A percentile compares a stretch with the other conserved stretches of the same genome.
These are phyloP conservation scores for Tuctoria greenei DNA, from an alignment of 176 grass and related monocot species.

Conservation along the genomic window DNA sequence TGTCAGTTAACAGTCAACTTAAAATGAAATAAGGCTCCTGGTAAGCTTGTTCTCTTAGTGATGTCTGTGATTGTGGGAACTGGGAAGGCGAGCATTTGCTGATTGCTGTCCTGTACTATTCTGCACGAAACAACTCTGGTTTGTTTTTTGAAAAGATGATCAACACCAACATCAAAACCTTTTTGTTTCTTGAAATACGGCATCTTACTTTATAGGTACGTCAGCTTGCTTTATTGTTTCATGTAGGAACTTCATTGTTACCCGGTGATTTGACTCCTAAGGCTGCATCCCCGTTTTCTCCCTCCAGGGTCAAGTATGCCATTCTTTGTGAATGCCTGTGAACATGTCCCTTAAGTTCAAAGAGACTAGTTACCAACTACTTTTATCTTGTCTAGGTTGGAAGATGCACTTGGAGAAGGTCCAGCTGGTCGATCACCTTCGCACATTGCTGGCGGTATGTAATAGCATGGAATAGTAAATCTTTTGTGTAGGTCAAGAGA, in stretches of 20 bases:
- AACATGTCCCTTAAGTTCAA: slow-evolving; percentile 13
- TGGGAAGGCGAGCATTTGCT: not conserved
- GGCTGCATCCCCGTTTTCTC: slow-evolving; percentile 94
- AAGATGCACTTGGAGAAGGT: slow-evolving; percentile 78
- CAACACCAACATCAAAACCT: too few species aligned
- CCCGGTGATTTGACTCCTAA: slow-evolving; percentile 66
- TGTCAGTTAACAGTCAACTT: not conserved
- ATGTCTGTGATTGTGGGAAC: slow-evolving; percentile 9
- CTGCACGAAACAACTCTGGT: not conserved
- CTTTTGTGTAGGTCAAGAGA: not conserved
- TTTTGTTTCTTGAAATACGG: not conserved
- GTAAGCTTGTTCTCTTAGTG: slow-evolving; percentile 10
- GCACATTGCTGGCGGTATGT: slow-evolving; percentile 61
- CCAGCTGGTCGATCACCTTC: slow-evolving; percentile 63
- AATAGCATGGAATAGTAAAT: slow-evolving; percentile 8
- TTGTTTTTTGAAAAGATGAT: not conserved
- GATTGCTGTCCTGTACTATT: not conserved
- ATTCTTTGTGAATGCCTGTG: slow-evolving; percentile 22
- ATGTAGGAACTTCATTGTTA: slow-evolving; percentile 59
- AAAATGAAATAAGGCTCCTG: not conserved
- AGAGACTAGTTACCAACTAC: slow-evolving; percentile 29
- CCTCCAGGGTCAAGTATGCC: slow-evolving; percentile 82
- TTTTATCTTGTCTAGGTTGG: slow-evolving; percentile 61
- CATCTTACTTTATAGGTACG: slow-evolving; percentile 15
- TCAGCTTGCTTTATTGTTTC: slow-evolving; percentile 16